Conservation (phyloP, 495 filamentous ascomycete species). For the Tuber indicum region DNA sequence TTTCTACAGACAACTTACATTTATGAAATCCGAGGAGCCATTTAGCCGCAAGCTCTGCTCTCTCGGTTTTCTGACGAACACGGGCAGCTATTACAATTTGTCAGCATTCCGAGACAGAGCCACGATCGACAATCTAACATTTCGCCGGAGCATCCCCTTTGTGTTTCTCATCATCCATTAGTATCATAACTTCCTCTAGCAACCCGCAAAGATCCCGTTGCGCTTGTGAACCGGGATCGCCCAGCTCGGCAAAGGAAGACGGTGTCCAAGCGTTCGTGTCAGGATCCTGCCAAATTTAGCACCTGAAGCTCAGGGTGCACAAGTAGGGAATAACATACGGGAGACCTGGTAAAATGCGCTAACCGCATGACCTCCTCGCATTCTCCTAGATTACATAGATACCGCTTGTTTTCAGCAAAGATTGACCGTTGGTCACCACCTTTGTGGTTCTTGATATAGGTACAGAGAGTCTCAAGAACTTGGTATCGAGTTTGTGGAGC, state of each 20-base stretch:
- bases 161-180: slow-evolving; percentile 31
- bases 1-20: slow-evolving; percentile 9
- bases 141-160: slow-evolving; percentile 10
- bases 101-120: slow-evolving; percentile 5
- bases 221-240: slow-evolving; percentile 15
- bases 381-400: slow-evolving; percentile 23
- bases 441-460: slow-evolving; percentile 36
- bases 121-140: slow-evolving; percentile 11
- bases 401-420: slow-evolving; percentile 25
- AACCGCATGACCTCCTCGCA: slow-evolving; percentile 29
- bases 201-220: slow-evolving; percentile 27
- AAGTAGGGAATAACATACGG: background rate
- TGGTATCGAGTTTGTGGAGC: slow-evolving; percentile 8
- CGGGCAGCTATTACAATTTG: slow-evolving; percentile 10
- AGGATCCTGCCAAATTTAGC: slow-evolving; percentile 6
- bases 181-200: slow-evolving; percentile 37
- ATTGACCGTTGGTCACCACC: slow-evolving; percentile 28
- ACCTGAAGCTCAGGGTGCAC: background rate
- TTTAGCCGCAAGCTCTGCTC: slow-evolving; percentile 32
- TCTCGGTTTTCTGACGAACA: slow-evolving; percentile 22
- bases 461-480: slow-evolving; percentile 21
- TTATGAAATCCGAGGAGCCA: slow-evolving; percentile 4
- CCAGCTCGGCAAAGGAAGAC: slow-evolving; percentile 13
- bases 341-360: slow-evolving; percentile 21
- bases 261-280: slow-evolving; percentile 27